A percentile compares a stretch with the other conserved stretches of the same genome.
Conservation (phyloP, 2,329 filamentous ascomycete species). For the Alternaria metachromatica region DNA sequence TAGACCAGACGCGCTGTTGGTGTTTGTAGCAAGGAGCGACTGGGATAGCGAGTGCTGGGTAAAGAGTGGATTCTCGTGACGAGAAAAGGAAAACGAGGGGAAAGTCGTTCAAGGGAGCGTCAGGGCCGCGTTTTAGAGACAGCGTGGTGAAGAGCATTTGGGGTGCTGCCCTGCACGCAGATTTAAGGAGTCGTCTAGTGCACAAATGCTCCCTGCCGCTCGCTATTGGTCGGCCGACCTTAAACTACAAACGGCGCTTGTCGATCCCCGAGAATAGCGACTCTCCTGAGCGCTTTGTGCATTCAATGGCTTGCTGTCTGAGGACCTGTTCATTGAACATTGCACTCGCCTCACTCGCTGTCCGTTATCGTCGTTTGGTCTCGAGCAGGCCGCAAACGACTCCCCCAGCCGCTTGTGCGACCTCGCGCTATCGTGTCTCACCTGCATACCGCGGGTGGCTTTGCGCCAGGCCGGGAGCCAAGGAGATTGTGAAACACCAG, state of each 20-base stretch:
- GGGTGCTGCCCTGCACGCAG: conserved; percentile 28
- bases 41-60: conserved; percentile 15
- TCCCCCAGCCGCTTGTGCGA: conserved; percentile 15
- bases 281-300: conserved; percentile 1
- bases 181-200: conserved; percentile 30
- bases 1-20: conserved; percentile 45
- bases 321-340: background rate
- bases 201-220: conserved; percentile 12
- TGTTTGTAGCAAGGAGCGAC: conserved; percentile 30
- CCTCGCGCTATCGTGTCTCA: background rate
- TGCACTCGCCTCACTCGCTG: background rate
- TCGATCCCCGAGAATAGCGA: conserved; percentile 20
- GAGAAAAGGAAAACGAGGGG: conserved; percentile 28
- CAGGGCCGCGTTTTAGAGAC: conserved; percentile 34
- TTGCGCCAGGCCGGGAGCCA: conserved; percentile 15
- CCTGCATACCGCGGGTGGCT: conserved; percentile 15
- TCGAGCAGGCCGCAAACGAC: conserved; percentile 5
- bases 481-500: conserved; percentile 13
- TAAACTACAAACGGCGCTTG: conserved; percentile 23
- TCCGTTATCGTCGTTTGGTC: background rate
- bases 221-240: conserved; percentile 17
- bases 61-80: conserved; percentile 39
- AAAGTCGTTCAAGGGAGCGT: conserved; percentile 27
- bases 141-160: conserved; percentile 31
- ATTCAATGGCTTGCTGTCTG: background rate